phyloP scores from a whole-genome alignment of 306 rosid species.

The Adenanthera pavonina region DNA sequence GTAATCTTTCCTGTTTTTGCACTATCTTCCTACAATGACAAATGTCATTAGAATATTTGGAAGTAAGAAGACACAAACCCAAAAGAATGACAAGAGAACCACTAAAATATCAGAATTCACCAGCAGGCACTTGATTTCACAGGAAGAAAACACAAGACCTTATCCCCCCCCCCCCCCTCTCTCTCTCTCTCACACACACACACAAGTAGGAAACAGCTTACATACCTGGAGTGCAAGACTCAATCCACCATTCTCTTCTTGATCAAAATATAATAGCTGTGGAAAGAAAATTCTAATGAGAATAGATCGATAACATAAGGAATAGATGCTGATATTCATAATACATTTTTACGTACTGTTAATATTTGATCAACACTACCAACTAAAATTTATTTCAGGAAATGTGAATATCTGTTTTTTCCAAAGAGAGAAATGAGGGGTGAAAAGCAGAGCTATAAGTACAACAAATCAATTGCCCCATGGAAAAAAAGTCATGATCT shows the following conservation, averaged over 20 bases:
- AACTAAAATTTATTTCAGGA: not conserved
- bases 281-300: slow-evolving; percentile 17
- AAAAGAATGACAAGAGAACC: not conserved
- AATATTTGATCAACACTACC: slow-evolving; percentile 13
- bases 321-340: not conserved
- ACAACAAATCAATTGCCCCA: not conserved
- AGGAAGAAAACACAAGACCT: not conserved
- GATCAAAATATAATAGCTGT: slow-evolving; percentile 90
- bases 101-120: slow-evolving; percentile 7
- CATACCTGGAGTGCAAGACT: slow-evolving; percentile 95
- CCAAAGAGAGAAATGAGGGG: not conserved
- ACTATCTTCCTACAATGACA: slow-evolving; percentile 81
- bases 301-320: slow-evolving; percentile 21
- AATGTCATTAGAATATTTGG: slow-evolving; percentile 35
- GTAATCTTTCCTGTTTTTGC: slow-evolving; percentile 84
- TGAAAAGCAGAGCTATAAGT: not conserved
- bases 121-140: slow-evolving; percentile 16
- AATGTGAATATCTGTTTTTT: not conserved
- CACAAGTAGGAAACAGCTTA: slow-evolving; percentile 30
- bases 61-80: not conserved
- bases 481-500: not conserved
- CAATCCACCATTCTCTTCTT: slow-evolving; percentile 81
- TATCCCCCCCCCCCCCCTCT: not conserved
- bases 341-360: not conserved
- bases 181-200: slow-evolving; percentile 1